Evolutionary conservation across 2,329 filamentous ascomycete species (phyloP).

Genomic region (Clarireedia sp.): DNA sequence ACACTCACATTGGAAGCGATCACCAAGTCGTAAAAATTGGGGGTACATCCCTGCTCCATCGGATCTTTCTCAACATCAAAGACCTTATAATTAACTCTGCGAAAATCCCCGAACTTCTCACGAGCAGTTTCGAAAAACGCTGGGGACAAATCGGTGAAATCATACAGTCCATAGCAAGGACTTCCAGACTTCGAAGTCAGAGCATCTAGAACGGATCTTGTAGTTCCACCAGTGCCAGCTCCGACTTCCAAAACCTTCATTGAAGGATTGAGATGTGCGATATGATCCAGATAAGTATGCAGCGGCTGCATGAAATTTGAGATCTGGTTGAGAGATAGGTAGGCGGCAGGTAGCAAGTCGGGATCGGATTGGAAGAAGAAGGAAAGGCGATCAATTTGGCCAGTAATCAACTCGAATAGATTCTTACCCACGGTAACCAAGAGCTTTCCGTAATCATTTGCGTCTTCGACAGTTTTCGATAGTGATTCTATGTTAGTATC

Average conservation of each 20-base stretch:
- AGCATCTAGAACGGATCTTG: conserved; percentile 7
- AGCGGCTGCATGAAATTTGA: neutral
- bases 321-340: neutral
- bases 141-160: conserved; percentile 24
- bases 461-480: neutral
- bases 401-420: neutral
- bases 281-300: neutral
- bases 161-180: conserved; percentile 23
- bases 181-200: conserved; percentile 1
- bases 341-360: neutral
- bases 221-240: conserved; percentile 17
- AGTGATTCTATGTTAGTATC: neutral
- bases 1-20: conserved; percentile 21
- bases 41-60: conserved; percentile 30
- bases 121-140: conserved; percentile 29
- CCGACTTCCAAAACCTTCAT: conserved; percentile 22
- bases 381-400: neutral
- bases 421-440: neutral
- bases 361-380: neutral
- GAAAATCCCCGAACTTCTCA: conserved; percentile 24
- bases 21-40: conserved; percentile 24
- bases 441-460: neutral
- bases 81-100: conserved; percentile 11
- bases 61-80: conserved; percentile 31
- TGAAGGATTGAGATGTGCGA: conserved; percentile 14